Evolutionary conservation across 2,329 filamentous ascomycete genomes (phyloP).

Genomic region (Botrytis hyacinthi): DNA sequence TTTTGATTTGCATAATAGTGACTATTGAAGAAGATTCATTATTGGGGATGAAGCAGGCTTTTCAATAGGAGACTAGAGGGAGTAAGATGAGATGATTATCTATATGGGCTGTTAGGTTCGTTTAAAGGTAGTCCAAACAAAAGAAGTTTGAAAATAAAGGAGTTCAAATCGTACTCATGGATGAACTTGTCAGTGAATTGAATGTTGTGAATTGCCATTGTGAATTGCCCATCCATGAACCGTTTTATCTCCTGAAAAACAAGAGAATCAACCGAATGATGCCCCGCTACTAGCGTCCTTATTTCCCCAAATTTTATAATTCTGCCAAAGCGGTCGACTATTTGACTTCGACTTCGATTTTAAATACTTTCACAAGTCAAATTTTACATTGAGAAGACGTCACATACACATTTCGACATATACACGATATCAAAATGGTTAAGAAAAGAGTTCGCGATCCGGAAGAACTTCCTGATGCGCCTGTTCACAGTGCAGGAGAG

Average conservation of each 20-base stretch:
- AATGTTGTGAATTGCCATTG: neutral
- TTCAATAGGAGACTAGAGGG: neutral
- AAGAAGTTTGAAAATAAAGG: neutral
- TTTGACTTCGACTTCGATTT: neutral
- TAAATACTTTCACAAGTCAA: neutral
- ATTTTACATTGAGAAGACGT: neutral
- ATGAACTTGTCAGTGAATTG: neutral
- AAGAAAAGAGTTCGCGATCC: constrained; percentile 39
- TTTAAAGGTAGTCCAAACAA: neutral
- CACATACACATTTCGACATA: neutral
- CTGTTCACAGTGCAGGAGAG: constrained; percentile 27
- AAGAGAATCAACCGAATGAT: neutral
- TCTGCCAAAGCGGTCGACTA: constrained; percentile 9
- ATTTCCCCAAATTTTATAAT: neutral
- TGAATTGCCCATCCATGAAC: neutral
- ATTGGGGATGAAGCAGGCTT: constrained; percentile 14
- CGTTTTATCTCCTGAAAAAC: neutral
- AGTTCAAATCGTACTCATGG: neutral
- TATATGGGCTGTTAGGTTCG: constrained; percentile 3
- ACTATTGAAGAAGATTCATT: constrained; percentile 13
- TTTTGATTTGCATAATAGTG: constrained; percentile 13
- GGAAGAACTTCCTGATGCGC: constrained; percentile 37
- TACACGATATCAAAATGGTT: constrained; percentile 35
- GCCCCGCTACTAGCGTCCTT: constrained; percentile 10
- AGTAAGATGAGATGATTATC: constrained; percentile 1